Evolutionary conservation across 192 early-diverging fungal species (phyloP), one percentile per base, ranked within the genome.

Genomic region (Umbelopsis isabellina): DNA sequence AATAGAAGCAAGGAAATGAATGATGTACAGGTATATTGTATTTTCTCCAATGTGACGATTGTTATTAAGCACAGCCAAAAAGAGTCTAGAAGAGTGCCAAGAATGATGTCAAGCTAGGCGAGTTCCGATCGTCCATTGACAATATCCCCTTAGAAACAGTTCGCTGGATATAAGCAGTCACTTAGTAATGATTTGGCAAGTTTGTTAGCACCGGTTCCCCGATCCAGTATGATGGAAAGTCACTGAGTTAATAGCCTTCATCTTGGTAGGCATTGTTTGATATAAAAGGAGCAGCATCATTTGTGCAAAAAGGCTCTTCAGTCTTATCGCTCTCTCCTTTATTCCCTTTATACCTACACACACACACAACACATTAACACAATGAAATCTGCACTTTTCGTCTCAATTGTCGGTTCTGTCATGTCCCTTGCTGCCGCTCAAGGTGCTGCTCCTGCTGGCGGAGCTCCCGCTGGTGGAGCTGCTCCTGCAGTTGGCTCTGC

Each of bases 331-430:
- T 61, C 25, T 7, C 18, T 23, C 51, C 51, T 53, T 23, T 12
- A n/a, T 35, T 10, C 18, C 4, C 16, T 8, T 30, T 35, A n/a
- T 61, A 11, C 21, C n/a, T n/a, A 18, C 30, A 35, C 9, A 41
- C 15, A 58, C 23, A 58, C 16, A 30, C 0, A 27, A 61, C 52
- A 55, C 52, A 55, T 21, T 21, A 15, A 51, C 22, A 53, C 30
- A 61, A 61, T 61, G 55, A 61, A 61, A 30, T 61, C 55, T 61
- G 30, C 55, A 37, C 30, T 61, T 61, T 61, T 61, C 55, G 55
- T 61, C 16, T 61, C 55, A 61, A 61, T 61, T 30, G 25, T 61
- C 16, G 55, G 55, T 3, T 61, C 55, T 30, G 30, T 61, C 30
- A 61, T 61, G 55, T 35, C 55, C 15, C 55, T 61, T 61, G 55